Evolutionary conservation across 306 rosid species (phyloP).

Genomic region (Calophaca sinica): DNA sequence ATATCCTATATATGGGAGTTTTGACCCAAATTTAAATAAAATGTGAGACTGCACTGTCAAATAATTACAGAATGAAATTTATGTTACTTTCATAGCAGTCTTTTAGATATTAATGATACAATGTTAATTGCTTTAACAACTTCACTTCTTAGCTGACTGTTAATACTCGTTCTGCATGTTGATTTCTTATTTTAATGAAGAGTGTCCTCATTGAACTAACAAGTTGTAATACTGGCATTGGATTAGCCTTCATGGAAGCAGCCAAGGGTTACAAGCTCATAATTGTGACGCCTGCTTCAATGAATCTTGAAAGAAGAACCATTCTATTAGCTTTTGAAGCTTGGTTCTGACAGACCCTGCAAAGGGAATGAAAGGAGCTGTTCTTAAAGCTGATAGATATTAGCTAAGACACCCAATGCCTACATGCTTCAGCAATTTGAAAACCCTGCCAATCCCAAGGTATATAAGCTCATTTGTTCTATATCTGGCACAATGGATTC

Average conservation of each 20-base stretch:
- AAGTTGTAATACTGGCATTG: constrained; percentile 82
- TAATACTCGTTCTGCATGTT: constrained; percentile 25
- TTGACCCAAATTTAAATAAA: constrained; percentile 16
- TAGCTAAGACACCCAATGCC: constrained; percentile 77
- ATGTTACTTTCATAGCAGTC: neutral
- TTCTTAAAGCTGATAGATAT: constrained; percentile 84
- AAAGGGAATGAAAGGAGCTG: constrained; percentile 85
- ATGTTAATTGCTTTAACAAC: neutral
- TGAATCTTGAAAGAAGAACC: constrained; percentile 85
- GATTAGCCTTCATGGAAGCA: constrained; percentile 87
- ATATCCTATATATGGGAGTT: constrained; percentile 2
- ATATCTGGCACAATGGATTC: constrained; percentile 14
- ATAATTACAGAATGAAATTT: neutral
- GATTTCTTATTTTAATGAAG: constrained; percentile 51
- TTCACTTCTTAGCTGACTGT: constrained; percentile 39
- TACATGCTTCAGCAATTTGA: constrained; percentile 83
- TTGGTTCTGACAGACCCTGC: constrained; percentile 82
- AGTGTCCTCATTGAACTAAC: constrained; percentile 82
- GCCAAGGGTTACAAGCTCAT: constrained; percentile 75
- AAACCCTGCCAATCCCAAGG: constrained; percentile 93
- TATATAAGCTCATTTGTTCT: constrained; percentile 38
- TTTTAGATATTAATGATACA: constrained; percentile 15
- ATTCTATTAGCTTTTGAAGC: constrained; percentile 79
- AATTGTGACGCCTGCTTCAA: constrained; percentile 86
- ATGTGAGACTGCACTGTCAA: neutral